Base-by-base conservation (phyloP, 495 filamentous ascomycete species). In the Aspergillus cavernicola region DNA sequence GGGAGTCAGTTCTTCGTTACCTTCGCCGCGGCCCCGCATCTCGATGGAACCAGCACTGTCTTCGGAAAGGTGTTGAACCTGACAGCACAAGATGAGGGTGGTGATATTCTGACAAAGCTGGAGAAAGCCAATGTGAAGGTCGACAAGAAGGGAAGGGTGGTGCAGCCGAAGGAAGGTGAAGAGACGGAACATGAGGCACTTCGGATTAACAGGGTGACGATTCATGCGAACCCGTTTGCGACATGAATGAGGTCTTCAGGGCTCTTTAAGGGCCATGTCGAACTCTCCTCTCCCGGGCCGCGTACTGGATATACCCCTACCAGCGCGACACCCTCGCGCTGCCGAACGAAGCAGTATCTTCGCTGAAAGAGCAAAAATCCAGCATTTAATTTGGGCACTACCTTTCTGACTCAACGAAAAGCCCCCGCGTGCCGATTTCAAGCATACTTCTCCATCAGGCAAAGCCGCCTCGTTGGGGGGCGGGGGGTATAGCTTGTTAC, bases 171-270 rank as follows among this genome's bases (percentile, higher is more conserved):
- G 42, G 72, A 72, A 47, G 68, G 66, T 0, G 65, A 75, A 29
- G 63, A 61, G 47, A 53, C 55, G 11, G 63, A 66, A 7, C 72
- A 63, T 51, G 73, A 89, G 59, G 68, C 78, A 29, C 74, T 87
- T 4, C 74, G 74, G 43, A 90, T 97, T 45, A 79, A 89, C 52
- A 75, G 69, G 6, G 84, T 97, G 13, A 92, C 86, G 5, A 86
- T 98, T 19, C 93, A 97, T 74, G 93, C 93, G 12, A 98, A 98
- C 67, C 93, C 95, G 0, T 69, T 97, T 44, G 93, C 93, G 2
- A 84, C 70, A 55, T 88, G 78, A 85, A 28, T 1, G 6, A 28
- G 12, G 24, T 19, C 40, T 35, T 23, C 6, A 29, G 9, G 11
- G 18, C 1, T 20, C 1, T n/a, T 18, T 16, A 16, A 18, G 13